Evolutionary conservation across 2,329 filamentous ascomycete genomes (phyloP), one percentile per base, ranked within the genome.

Genomic region (Pseudopithomyces maydicus): DNA sequence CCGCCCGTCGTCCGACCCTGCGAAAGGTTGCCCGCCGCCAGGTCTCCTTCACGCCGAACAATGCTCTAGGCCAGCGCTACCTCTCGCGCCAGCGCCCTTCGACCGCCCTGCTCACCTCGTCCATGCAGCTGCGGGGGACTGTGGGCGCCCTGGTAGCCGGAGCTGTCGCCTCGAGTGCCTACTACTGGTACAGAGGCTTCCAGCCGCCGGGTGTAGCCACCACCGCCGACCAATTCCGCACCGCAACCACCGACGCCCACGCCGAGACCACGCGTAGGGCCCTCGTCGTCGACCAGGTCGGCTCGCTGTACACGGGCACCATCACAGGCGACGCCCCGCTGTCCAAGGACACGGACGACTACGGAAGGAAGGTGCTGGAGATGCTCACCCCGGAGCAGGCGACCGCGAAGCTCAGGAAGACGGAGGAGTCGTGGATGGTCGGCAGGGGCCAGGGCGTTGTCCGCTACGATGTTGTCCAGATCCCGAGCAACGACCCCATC

Each of bases 331-430:
- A 96, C 69, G 90, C 88, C 6, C 92, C 94, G 19, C 86, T 99
- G 58, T 90, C 90, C 44, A 99, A 99, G 79, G 85, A 90, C 68
- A 92, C 90, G 3, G 90, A 93, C 78, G 90, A 92, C 73, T 90
- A 90, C 74, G 92, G 92, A 29, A 86, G 89, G 63, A 91, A 90
- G 72, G 89, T 97, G 33, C 82, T 99, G 57, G 94, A 97, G 81
- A 99, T 99, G 94, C 82, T 99, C 77, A 96, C 91, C 11, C 90
- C 94, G 0, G 94, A 97, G 57, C 93, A 99, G 82, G 92, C 92
- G 22, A 96, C 92, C 14, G 86, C 91, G 70, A 96, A 94, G 80
- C 80, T 99, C 69, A 85, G 95, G 65, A 88, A 90, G 74, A 91
- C 91, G 71, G 92, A 99, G 78, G 88, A 96, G 79, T 97, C 93